phyloP scores from a whole-genome alignment of 768 basidiomycete genomes.

The Mycena haematopus region DNA sequence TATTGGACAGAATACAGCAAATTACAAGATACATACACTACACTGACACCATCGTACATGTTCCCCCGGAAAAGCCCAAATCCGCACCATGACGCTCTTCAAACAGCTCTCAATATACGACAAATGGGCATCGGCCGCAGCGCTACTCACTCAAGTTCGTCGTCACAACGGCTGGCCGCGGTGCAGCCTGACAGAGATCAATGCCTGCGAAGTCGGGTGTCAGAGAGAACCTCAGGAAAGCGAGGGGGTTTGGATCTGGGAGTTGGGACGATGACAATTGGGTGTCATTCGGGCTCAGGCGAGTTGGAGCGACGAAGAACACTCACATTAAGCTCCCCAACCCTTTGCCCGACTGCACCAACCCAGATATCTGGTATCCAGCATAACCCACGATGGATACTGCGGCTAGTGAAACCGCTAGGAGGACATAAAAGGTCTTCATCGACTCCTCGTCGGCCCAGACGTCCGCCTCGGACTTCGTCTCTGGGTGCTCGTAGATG shows the following conservation, averaged over 20 bases:
- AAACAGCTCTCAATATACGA: too few relatives aligned
- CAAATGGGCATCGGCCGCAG: too few relatives aligned
- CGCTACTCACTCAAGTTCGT: too few relatives aligned
- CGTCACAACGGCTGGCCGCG: too few relatives aligned
- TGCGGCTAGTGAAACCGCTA: not conserved
- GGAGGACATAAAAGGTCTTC: constrained; percentile 3
- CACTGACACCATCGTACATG: too few relatives aligned
- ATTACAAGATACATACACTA: too few relatives aligned
- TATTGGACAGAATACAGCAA: too few relatives aligned
- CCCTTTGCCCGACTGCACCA: not conserved
- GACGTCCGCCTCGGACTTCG: constrained; percentile 11
- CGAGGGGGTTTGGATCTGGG: constrained; percentile 10
- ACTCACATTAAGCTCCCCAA: constrained; percentile 12
- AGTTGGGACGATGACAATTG: constrained; percentile 2
- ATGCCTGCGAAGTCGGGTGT: constrained; percentile 6
- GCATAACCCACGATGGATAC: constrained; percentile 6
- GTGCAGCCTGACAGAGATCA: not conserved
- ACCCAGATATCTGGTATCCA: not conserved
- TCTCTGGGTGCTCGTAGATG: constrained; percentile 24
- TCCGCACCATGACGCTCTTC: too few relatives aligned
- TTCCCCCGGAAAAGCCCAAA: too few relatives aligned
- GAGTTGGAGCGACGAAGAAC: not conserved
- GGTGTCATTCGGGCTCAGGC: constrained; percentile 6
- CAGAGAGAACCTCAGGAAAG: constrained; percentile 5
- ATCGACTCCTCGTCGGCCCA: constrained; percentile 19